Base-by-base conservation (phyloP, 768 basidiomycete species). In the Tricholoma sp. region DNA sequence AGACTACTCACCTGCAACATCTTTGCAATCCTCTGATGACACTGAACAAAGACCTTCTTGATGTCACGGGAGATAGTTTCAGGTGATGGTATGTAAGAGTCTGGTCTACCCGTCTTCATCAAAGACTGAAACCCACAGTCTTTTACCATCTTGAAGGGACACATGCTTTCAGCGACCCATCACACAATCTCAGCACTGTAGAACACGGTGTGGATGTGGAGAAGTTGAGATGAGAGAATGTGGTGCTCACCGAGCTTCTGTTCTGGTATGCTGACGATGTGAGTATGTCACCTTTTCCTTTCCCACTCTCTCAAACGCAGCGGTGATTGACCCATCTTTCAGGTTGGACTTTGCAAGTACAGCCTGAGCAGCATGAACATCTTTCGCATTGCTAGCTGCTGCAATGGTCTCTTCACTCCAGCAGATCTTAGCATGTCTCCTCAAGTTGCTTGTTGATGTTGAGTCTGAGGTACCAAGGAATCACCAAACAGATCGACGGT, bases 241-340 rank as follows among this genome's bases (percentile, higher is more conserved):
- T n/a, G n/a, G n/a, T n/a, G n/a, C 61, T 33, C 56, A 71, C 67
- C 58, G 51, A 7, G 63, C 54, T 54, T 72, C 66, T 2, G 59
- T 56, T 45, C 58, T 58, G 31, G 63, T 68, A 53, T 64, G 65
- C 24, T 62, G 66, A 3, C 59, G 48, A 51, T 65, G 64, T 3
- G 66, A 70, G n/a, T n/a, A n/a, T n/a, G n/a, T n/a, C n/a, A n/a
- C n/a, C n/a, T n/a, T n/a, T n/a, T n/a, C n/a, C n/a, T n/a, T n/a
- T n/a, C n/a, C n/a, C n/a, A n/a, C n/a, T n/a, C n/a, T n/a, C n/a
- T n/a, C n/a, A n/a, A n/a, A n/a, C n/a, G n/a, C n/a, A n/a, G n/a
- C n/a, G n/a, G n/a, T n/a, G n/a, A n/a, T n/a, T n/a, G n/a, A n/a
- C 2, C 64, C 53, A 49, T 59, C 50, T 31, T 58, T 36, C 48